Evolutionary conservation across 2,329 filamentous ascomycete species (phyloP).

Genomic region (Colletotrichum tanaceti): DNA sequence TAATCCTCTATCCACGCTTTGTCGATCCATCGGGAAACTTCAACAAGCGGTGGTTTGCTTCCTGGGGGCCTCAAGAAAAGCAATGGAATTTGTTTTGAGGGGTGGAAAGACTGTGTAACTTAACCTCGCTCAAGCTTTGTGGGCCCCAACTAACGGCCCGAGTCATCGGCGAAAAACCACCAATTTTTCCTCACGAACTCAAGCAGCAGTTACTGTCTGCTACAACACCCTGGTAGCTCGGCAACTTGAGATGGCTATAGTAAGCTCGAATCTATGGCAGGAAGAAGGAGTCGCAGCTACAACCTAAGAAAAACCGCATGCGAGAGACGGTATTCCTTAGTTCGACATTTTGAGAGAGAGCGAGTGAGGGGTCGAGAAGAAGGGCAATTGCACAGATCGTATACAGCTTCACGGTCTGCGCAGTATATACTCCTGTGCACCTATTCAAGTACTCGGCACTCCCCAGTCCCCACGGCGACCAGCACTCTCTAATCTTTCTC

Average conservation of each 20-base stretch:
- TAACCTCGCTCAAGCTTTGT: no score
- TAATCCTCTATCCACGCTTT: not conserved
- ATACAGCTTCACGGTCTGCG: not conserved
- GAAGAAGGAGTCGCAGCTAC: not conserved
- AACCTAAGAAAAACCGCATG: not conserved
- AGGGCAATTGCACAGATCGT: not conserved
- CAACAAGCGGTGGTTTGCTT: not conserved
- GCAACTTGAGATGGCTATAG: not conserved
- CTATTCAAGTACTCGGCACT: no score
- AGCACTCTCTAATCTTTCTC: no score
- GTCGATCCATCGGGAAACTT: not conserved
- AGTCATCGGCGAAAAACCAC: no score
- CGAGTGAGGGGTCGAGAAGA: not conserved
- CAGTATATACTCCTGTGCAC: no score
- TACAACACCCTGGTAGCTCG: no score
- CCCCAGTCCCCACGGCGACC: no score
- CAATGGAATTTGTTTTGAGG: not conserved
- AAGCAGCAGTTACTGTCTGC: no score
- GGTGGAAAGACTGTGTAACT: not conserved
- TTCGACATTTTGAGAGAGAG: no score
- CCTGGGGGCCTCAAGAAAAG: not conserved
- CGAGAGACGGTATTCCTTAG: not conserved
- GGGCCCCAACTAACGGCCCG: no score
- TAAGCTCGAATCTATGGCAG: no score
- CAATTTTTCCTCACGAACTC: no score